Evolutionary conservation across 345 rosid genomes (phyloP).

Genomic region (Melaleuca alternifolia): DNA sequence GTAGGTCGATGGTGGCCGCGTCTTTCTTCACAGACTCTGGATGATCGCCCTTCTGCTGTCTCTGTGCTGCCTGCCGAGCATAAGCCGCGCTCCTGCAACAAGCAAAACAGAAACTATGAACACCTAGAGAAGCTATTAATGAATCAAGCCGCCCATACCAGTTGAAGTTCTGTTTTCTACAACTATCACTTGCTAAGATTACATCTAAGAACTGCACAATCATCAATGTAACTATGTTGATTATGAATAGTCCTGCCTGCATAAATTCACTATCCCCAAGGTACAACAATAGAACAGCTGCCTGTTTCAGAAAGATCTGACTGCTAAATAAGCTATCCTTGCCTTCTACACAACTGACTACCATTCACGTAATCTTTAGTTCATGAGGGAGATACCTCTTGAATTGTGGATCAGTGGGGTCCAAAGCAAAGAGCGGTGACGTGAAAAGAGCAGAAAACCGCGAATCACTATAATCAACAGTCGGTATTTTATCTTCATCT

Average conservation of each 20-base stretch:
- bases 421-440: constrained; percentile 62
- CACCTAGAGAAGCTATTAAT: not conserved
- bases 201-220: not conserved
- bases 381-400: constrained; percentile 42
- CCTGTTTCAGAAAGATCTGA: not conserved
- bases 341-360: not conserved
- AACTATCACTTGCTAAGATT: not conserved
- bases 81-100: constrained; percentile 77
- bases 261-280: not conserved
- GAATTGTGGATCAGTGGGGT: constrained; percentile 94
- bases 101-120: not conserved
- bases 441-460: constrained; percentile 56
- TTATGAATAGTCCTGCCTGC: not conserved
- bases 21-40: constrained; percentile 11
- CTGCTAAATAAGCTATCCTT: not conserved
- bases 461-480: constrained; percentile 41
- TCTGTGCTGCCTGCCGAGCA: constrained; percentile 52
- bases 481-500: constrained; percentile 62
- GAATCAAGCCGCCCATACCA: not conserved
- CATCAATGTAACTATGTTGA: not conserved
- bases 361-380: not conserved
- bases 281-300: not conserved
- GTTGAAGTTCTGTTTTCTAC: not conserved
- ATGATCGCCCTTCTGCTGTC: constrained; percentile 31
- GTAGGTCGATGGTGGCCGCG: constrained; percentile 2